Evolutionary conservation across 1,139 yeast genomes (phyloP), one percentile per base, ranked within the genome.

Genomic region (Candida pseudocylindracea): DNA sequence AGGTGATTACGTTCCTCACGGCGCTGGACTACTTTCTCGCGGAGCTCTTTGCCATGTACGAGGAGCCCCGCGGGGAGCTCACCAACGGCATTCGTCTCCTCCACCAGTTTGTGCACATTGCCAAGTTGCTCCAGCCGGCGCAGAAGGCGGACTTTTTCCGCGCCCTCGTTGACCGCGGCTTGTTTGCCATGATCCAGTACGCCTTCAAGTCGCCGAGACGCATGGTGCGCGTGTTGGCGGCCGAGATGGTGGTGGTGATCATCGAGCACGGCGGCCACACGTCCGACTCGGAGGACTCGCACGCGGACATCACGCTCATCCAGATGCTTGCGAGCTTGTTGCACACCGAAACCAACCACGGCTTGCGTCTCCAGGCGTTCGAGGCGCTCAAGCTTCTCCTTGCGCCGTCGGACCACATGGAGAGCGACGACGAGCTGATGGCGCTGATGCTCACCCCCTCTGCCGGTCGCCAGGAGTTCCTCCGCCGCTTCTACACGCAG

Each of bases 231-330:
- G 70, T 72, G 2, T 49, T 80, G 28, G 93, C 93, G 0, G 75
- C 92, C 0, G 96, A 88, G 45, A 55, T 83, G 10, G 65, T 88
- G 27, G 75, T 80, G 9, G 60, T 81, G 2, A 72, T 83, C 8
- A 73, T 85, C 28, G 95, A 85, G 39, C 85, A 79, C 42, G 95
- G 83, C 45, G 74, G 80, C 2, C 53, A 73, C 4, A 50, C 80
- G 1, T 45, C 55, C 3, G 54, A 50, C 35, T 46, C 49, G 32
- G 57, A 57, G 12, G 58, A 53, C 30, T 9, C 27, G 12, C 32
- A 31, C 20, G 10, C 24, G 13, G 80, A 74, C 43, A 67, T 72
- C 67, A 63, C 76, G 0, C 50, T 80, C 33, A 54, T 78, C 29
- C 50, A 60, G 10, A 65, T 75, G 7, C 52, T 85, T 31, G 63